Conservation (phyloP, 805 yeast species). For the Candida maesae region DNA sequence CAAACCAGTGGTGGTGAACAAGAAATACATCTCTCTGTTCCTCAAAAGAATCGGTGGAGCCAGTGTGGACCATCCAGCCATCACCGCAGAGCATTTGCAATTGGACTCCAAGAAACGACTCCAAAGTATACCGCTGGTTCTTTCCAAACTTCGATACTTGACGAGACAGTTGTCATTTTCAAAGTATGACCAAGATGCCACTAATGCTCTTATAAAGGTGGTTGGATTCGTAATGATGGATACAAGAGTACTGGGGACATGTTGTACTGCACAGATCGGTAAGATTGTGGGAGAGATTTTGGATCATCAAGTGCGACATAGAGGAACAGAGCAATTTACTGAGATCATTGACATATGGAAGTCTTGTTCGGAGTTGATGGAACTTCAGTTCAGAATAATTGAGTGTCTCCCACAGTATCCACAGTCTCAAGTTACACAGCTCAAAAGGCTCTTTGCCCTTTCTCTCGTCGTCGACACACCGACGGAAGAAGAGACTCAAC, state of each 20-base stretch:
- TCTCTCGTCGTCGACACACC: conserved; percentile 2
- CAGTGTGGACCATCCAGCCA: background rate
- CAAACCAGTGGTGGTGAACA: background rate
- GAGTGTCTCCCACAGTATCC: conserved; percentile 4
- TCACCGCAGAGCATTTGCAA: background rate
- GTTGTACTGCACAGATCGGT: background rate
- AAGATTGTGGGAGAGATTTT: background rate
- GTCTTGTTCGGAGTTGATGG: conserved; percentile 1
- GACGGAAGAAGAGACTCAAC: background rate
- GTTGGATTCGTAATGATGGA: conserved; percentile 15
- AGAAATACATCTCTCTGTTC: background rate
- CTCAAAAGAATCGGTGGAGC: conserved; percentile 3
- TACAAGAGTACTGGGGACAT: conserved; percentile 2
- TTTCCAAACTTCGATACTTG: conserved; percentile 8
- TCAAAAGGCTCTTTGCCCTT: conserved; percentile 5
- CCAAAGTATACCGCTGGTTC: background rate
- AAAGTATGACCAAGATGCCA: background rate
- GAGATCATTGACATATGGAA: conserved; percentile 4
- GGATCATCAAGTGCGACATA: background rate
- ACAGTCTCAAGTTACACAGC: background rate
- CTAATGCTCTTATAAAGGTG: background rate
- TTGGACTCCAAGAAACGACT: conserved; percentile 3
- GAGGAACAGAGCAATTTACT: background rate
- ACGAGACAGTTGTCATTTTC: background rate
- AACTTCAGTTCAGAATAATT: conserved; percentile 5